phyloP scores from a whole-genome alignment of 805 yeast genomes.

The Wickerhamiella brachini region DNA sequence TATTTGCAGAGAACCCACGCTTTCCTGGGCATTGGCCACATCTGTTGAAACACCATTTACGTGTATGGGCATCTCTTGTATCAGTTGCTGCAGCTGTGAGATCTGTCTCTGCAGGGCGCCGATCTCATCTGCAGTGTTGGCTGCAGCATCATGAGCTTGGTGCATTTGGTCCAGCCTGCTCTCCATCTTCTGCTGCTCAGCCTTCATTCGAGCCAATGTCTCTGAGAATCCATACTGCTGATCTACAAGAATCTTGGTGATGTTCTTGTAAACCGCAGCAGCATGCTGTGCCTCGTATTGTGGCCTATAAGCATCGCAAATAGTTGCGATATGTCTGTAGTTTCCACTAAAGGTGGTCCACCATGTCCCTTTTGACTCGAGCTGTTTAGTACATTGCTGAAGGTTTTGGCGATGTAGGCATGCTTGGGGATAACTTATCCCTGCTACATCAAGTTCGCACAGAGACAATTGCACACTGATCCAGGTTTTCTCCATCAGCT shows the following conservation, averaged over 20 bases:
- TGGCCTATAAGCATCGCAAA: constrained; percentile 29
- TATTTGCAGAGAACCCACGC: neutral
- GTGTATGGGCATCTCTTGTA: neutral
- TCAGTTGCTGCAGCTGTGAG: neutral
- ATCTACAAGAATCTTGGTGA: neutral
- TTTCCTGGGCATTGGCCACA: neutral
- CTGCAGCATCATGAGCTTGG: neutral
- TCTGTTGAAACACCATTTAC: neutral
- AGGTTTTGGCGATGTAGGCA: constrained; percentile 10
- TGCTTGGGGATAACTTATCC: constrained; percentile 16
- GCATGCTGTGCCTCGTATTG: constrained; percentile 13
- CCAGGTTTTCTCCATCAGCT: constrained; percentile 12
- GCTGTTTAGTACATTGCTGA: constrained; percentile 13
- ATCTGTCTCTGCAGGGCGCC: neutral
- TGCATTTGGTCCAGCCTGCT: neutral
- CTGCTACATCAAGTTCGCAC: constrained; percentile 23
- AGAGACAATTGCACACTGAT: constrained; percentile 18
- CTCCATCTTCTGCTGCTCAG: neutral
- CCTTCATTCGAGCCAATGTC: neutral
- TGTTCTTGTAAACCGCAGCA: constrained; percentile 1
- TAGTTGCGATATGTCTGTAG: constrained; percentile 37
- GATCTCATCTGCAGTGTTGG: neutral
- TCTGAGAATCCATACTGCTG: neutral
- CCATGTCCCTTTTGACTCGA: constrained; percentile 33
- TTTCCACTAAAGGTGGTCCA: constrained; percentile 67